Evolutionary conservation across 208 protist genomes (phyloP), one percentile per base, ranked within the genome.

Genomic region (Crithidia fasciculata): DNA sequence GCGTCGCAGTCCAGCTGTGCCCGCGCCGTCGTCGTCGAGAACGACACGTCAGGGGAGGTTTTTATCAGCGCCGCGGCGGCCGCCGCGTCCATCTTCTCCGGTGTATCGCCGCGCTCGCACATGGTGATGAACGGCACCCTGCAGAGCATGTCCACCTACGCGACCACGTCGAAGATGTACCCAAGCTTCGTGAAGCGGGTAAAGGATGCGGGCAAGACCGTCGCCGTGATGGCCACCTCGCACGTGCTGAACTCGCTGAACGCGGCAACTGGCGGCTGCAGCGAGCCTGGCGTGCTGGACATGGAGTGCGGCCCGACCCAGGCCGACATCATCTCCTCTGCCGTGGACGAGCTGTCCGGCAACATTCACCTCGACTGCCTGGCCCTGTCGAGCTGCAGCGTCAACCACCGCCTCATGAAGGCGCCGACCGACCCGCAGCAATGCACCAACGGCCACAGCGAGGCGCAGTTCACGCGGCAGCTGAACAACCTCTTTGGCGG

Each of bases 241-340:
- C 71, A 82, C 55, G 62, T 91, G 54, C 78, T 95, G 56, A 88
- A 91, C 72, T 85, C 85, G 8, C 64, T 93, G 45, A 61, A 66
- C 74, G 15, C 55, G 8, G 58, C 47, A 10, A 77, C 74, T 3
- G 85, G 85, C 47, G 47, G 81, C 72, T 91, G 87, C 74, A 76
- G 72, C 19, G 45, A 72, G 40, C 81, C 80, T 3, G 90, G 90
- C 28, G 80, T 95, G 69, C 78, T 93, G 58, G 90, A 95, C 72
- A 81, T 89, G 79, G 87, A 95, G 78, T 95, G 90, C 53, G 80
- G 69, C 44, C 18, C 69, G 4, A 55, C 70, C 43, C 53, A 75
- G 60, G 64, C 45, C 2, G 80, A 78, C 43, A 54, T 72, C 39
- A 44, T 71, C 53, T 55, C 49, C 37, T n/a, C 15, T 44, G 66